Evolutionary conservation across 208 protist species (phyloP).

Genomic region (Leishmania amazonensis): DNA sequence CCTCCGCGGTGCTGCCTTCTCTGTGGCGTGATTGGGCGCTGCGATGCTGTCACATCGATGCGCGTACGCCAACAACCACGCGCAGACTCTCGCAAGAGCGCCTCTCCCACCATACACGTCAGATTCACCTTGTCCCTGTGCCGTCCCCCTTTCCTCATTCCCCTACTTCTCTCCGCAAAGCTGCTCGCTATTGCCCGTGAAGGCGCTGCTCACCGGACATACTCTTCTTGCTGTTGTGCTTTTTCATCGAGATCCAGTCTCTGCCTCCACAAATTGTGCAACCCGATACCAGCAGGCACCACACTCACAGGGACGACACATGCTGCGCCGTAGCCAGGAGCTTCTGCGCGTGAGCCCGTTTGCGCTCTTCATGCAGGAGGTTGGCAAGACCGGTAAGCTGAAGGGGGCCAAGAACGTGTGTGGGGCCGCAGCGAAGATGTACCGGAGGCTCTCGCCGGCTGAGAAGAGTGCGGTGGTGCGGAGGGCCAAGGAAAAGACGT

Average conservation of each 20-base stretch:
- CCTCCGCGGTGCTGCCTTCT: background rate
- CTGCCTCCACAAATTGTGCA: background rate
- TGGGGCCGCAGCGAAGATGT: slow-evolving; percentile 34
- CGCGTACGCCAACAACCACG: background rate
- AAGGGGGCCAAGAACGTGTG: slow-evolving; percentile 6
- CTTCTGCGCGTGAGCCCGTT: slow-evolving; percentile 59
- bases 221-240: background rate
- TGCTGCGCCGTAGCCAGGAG: slow-evolving; percentile 46
- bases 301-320: slow-evolving; percentile 8
- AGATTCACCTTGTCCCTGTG: background rate
- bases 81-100: background rate
- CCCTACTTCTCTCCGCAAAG: background rate
- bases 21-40: background rate
- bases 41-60: background rate
- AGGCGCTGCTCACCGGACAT: background rate
- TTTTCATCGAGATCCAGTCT: background rate
- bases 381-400: slow-evolving; percentile 40
- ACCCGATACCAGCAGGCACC: background rate
- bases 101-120: background rate
- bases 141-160: background rate
- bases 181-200: background rate
- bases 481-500: slow-evolving; percentile 38
- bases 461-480: slow-evolving; percentile 40
- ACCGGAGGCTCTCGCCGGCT: slow-evolving; percentile 38
- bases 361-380: slow-evolving; percentile 57